Conservation (phyloP, 2,329 filamentous ascomycete species). For the Cadophora luteo-olivacea region DNA sequence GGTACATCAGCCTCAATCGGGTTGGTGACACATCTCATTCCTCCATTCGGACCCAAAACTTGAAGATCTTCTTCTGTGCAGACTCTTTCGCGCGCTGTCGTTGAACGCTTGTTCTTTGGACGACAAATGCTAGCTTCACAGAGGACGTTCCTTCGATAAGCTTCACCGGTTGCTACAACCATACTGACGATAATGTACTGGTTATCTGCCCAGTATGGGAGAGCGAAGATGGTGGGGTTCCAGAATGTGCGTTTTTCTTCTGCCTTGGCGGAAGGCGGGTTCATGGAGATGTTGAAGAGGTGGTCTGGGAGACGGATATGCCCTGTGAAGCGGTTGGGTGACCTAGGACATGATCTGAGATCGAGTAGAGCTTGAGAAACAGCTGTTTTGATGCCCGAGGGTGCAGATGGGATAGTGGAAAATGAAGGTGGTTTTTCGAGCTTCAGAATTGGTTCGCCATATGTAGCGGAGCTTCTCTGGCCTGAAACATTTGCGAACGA, state of each 20-base stretch:
- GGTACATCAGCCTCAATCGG: constrained; percentile 47
- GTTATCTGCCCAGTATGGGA: constrained; percentile 48
- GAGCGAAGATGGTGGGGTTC: constrained; percentile 49
- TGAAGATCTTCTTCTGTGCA: constrained; percentile 45
- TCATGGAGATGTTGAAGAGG: constrained; percentile 48
- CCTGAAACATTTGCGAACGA: constrained; percentile 24
- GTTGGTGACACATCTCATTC: constrained; percentile 44
- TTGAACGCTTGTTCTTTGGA: constrained; percentile 27
- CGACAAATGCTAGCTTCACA: constrained; percentile 49
- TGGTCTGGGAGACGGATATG: constrained; percentile 45
- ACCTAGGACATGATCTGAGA: constrained; percentile 29
- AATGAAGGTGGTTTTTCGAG: neutral
- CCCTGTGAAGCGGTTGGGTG: constrained; percentile 44
- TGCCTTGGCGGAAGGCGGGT: constrained; percentile 28
- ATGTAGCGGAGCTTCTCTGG: neutral
- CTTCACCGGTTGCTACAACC: constrained; percentile 44
- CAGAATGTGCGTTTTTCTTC: constrained; percentile 44
- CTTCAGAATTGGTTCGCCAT: neutral
- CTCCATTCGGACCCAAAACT: constrained; percentile 44
- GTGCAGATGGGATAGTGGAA: neutral
- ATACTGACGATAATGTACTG: constrained; percentile 48
- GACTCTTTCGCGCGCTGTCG: constrained; percentile 34
- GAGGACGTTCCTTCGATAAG: constrained; percentile 47
- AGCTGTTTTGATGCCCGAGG: neutral
- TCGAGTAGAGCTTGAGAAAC: constrained; percentile 27